These are phyloP conservation scores for Haplosporangium gracile DNA, from an alignment of 192 early-diverging fungal genomes.

Conservation along the genomic window DNA sequence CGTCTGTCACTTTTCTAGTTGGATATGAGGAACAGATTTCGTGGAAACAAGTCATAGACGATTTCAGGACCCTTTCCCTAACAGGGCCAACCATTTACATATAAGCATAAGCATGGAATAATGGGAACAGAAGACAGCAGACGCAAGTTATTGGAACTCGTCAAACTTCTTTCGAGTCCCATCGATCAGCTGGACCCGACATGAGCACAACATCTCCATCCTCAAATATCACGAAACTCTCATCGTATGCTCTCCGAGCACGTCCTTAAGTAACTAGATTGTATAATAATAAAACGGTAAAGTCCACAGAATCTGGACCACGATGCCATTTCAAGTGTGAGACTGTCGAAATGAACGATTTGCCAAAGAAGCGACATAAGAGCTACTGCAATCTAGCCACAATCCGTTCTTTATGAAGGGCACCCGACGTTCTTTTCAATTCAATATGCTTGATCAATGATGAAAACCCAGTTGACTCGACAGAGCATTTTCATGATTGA, in stretches of 20 bases:
- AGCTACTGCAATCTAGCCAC: too few relatives aligned
- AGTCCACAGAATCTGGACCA: too few relatives aligned
- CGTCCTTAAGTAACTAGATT: neutral
- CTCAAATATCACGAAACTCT: neutral
- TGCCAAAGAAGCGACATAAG: too few relatives aligned
- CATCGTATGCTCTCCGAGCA: neutral
- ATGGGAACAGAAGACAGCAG: neutral
- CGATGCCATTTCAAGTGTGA: too few relatives aligned
- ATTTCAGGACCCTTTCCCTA: neutral
- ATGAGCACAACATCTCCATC: neutral
- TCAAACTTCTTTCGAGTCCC: neutral
- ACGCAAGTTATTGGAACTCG: neutral
- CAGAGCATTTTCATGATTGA: too few relatives aligned
- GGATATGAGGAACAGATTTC: constrained; percentile 65
- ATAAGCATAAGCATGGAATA: neutral
- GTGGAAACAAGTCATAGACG: constrained; percentile 63
- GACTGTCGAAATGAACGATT: too few relatives aligned
- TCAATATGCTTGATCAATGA: too few relatives aligned
- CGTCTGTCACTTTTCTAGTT: constrained; percentile 35
- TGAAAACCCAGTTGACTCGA: too few relatives aligned
- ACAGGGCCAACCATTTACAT: neutral
- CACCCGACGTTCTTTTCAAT: too few relatives aligned
- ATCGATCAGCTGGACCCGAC: neutral
- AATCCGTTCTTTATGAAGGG: too few relatives aligned
- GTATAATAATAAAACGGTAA: neutral